Evolutionary conservation across 139 green algal genomes (phyloP), one percentile per base, ranked within the genome.

Genomic region (Mychonastes homosphaera): DNA sequence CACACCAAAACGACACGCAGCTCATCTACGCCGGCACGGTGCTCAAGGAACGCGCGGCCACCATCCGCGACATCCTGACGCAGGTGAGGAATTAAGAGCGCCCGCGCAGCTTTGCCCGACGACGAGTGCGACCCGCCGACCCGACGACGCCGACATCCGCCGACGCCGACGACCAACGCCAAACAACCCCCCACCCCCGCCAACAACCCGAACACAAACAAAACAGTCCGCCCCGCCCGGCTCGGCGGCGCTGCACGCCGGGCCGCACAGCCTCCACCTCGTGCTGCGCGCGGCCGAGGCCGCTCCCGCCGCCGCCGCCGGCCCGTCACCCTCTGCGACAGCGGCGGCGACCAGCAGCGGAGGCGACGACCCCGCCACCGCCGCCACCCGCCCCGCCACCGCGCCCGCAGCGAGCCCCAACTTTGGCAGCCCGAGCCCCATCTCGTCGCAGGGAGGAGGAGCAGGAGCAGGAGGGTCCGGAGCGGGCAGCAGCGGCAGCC

Each of bases 1-100:
- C n/a, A n/a, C n/a, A n/a, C n/a, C n/a, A n/a, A n/a, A n/a, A n/a
- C n/a, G 21, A 30, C 38, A 36, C 47, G 53, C 79, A 87, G 77
- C 51, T 84, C 12, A 82, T 87, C 0, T 84, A 82, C 50, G 80
- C 47, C 2, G 80, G 80, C 26, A 79, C 72, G 47, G 80, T 87
- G 15, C 62, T 87, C 1, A 80, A 79, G 55, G 63, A 81, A 47
- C 23, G 45, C 2, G 45, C 3, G 1, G 4, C 64, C 2, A 30
- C 19, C 3, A 30, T 79, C 2, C 40, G 43, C 9, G 60, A 74
- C 12, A 39, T 79, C 10, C 29, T 79, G 4, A 61, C 45, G 47
- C 63, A 71, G 65, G 65, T 74, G 27, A 32, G 61, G n/a, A n/a
- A n/a, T n/a, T n/a, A n/a, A n/a, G n/a, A n/a, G n/a, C n/a, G n/a